phyloP scores from a whole-genome alignment of 2,329 filamentous ascomycete genomes.

The Hortaea werneckii region DNA sequence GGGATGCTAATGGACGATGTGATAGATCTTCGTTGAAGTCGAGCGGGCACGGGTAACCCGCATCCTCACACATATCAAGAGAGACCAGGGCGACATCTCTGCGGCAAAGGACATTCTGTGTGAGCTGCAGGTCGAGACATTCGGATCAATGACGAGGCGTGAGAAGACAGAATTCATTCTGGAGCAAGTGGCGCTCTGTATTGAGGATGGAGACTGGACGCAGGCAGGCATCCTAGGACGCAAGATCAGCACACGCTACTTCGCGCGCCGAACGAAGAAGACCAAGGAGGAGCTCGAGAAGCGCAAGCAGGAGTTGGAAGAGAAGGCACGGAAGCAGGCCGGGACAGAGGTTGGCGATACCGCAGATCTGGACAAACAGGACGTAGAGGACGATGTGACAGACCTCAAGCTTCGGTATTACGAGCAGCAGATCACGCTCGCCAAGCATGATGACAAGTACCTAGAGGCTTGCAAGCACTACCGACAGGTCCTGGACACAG shows the following conservation, averaged over 20 bases:
- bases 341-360: constrained; percentile 32
- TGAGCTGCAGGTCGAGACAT: constrained; percentile 96
- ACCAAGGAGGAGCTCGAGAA: constrained; percentile 80
- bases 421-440: constrained; percentile 89
- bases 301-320: constrained; percentile 72
- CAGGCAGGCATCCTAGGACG: constrained; percentile 87
- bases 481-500: constrained; percentile 89
- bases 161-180: constrained; percentile 99
- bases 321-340: constrained; percentile 68
- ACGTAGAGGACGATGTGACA: constrained; percentile 74
- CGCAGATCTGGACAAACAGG: constrained; percentile 62
- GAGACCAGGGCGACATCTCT: constrained; percentile 82
- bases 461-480: constrained; percentile 98
- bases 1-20: neutral
- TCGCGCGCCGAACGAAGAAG: constrained; percentile 84
- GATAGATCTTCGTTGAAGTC: constrained; percentile 91
- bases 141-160: constrained; percentile 91
- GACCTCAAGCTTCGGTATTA: constrained; percentile 94
- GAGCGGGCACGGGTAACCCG: constrained; percentile 91
- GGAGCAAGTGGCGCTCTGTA: constrained; percentile 87
- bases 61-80: constrained; percentile 96
- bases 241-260: constrained; percentile 94
- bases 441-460: constrained; percentile 96
- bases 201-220: constrained; percentile 91
- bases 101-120: constrained; percentile 87